Percentiles rank a stretch among this genome's conserved stretches.
phyloP scores from a whole-genome alignment of 2,329 filamentous ascomycete genomes.

The Diaporthe nobilis region DNA sequence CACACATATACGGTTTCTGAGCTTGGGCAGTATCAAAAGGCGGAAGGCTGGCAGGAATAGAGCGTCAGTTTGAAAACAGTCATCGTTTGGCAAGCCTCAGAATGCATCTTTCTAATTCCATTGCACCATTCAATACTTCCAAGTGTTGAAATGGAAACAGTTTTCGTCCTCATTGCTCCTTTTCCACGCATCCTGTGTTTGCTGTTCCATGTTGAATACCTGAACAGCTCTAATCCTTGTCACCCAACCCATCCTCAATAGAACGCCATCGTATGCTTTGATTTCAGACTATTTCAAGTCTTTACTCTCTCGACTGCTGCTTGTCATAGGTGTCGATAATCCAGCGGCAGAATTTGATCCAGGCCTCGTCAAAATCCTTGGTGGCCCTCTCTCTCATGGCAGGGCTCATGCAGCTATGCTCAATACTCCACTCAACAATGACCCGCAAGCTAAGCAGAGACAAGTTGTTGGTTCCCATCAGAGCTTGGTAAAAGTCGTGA shows the following conservation, averaged over 20 bases:
- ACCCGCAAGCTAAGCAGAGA: conserved; percentile 81
- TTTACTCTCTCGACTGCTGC: background rate
- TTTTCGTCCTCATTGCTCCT: background rate
- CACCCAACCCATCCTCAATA: background rate
- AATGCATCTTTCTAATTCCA: background rate
- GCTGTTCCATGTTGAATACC: background rate
- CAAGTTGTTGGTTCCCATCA: conserved; percentile 78
- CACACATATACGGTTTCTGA: no score
- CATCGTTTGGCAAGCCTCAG: background rate
- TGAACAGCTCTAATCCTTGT: background rate
- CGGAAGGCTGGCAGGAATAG: background rate
- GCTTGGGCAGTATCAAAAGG: no score
- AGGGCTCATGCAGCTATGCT: conserved; percentile 67
- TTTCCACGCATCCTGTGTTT: no score
- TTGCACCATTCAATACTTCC: background rate
- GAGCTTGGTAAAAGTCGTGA: conserved; percentile 83
- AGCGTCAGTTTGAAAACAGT: background rate
- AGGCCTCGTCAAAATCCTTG: background rate
- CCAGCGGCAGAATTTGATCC: conserved; percentile 2
- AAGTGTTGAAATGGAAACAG: background rate
- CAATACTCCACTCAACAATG: conserved; percentile 72
- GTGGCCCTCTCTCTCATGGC: background rate
- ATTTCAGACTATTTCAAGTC: background rate
- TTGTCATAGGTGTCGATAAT: background rate
- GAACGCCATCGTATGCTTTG: no score